Evolutionary conservation across 1,284 basidiomycete genomes (phyloP), one percentile per base, ranked within the genome.

Genomic region (Sparassis latifolia): DNA sequence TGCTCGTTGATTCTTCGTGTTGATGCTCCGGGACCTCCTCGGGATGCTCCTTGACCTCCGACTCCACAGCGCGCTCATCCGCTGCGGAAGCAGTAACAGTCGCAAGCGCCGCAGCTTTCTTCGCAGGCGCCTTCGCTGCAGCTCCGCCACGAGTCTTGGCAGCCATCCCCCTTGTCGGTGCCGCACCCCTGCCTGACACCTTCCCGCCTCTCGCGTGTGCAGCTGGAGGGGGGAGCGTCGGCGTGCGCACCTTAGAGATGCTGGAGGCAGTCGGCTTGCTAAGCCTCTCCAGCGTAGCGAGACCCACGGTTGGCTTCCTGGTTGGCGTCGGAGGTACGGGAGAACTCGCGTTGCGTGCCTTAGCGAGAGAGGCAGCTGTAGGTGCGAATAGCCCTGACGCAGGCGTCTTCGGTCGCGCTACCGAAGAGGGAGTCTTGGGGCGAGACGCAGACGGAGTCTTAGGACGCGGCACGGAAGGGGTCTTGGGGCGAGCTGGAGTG

Each of bases 191-290:
- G 20, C 20, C 20, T 20, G 20, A 20, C 20, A 20, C 20, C 20
- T 20, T 20, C 20, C 20, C 10, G 46, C 44, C 4, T 9, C 44
- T 5, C 44, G 4, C 32, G 10, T 48, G 9, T 54, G 43, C n/a
- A 52, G 52, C 27, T 4, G 42, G 42, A 28, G n/a, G n/a, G 4
- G 55, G 45, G 5, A 58, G 49, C 30, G 41, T 43, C 29, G 53
- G 39, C n/a, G 66, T 52, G 27, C 71, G 63, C 30, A 69, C 71
- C 58, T 78, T 82, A 31, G 79, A 80, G 52, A 86, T 65, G 10
- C 84, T 86, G 40, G 87, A 81, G 10, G 86, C 84, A 0, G 86
- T 89, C 9, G 86, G 87, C 64, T 87, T 87, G 66, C 78, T 84
- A 42, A 89, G 68, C 43, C 86, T 73, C 51, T 85, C 83, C 3